These are phyloP conservation scores for Spathaspora passalidarum DNA, from an alignment of 805 yeast genomes.

Conservation along the genomic window DNA sequence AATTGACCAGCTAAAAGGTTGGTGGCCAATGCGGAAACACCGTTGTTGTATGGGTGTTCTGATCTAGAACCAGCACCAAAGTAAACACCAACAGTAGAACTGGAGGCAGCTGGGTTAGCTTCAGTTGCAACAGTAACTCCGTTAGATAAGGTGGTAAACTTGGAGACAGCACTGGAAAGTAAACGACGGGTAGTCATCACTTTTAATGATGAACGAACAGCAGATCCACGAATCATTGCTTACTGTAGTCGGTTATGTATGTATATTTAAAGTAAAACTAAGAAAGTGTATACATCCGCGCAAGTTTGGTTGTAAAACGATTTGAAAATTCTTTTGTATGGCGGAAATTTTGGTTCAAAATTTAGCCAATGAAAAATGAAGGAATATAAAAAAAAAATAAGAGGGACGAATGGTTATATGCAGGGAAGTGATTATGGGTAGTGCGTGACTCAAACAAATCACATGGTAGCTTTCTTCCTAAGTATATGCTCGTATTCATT, in stretches of 20 bases:
- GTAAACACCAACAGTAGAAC: slow-evolving; percentile 67
- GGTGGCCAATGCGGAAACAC: slow-evolving; percentile 68
- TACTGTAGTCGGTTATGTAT: background rate
- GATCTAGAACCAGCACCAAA: slow-evolving; percentile 76
- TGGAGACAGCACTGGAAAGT: slow-evolving; percentile 57
- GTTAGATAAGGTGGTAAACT: slow-evolving; percentile 68
- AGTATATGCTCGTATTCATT: too few species aligned
- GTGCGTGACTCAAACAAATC: background rate
- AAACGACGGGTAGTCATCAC: slow-evolving; percentile 47
- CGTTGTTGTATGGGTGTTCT: slow-evolving; percentile 79
- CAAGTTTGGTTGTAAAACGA: too few species aligned
- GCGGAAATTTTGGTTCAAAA: background rate
- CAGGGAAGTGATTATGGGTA: background rate
- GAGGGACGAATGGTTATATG: background rate
- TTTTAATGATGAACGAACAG: slow-evolving; percentile 28
- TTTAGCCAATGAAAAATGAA: background rate
- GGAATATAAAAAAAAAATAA: background rate
- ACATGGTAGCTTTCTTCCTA: background rate
- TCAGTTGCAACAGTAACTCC: slow-evolving; percentile 76
- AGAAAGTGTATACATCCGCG: background rate
- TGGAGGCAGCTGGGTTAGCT: slow-evolving; percentile 49
- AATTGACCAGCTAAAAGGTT: slow-evolving; percentile 43
- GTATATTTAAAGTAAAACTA: background rate
- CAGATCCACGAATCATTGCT: slow-evolving; percentile 42
- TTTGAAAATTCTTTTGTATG: slow-evolving; percentile 1